A percentile compares a stretch with the other conserved stretches of the same genome.
These are phyloP conservation scores for Plasmodium vivax DNA, from an alignment of 169 alveolate genomes.

Conservation along the genomic window DNA sequence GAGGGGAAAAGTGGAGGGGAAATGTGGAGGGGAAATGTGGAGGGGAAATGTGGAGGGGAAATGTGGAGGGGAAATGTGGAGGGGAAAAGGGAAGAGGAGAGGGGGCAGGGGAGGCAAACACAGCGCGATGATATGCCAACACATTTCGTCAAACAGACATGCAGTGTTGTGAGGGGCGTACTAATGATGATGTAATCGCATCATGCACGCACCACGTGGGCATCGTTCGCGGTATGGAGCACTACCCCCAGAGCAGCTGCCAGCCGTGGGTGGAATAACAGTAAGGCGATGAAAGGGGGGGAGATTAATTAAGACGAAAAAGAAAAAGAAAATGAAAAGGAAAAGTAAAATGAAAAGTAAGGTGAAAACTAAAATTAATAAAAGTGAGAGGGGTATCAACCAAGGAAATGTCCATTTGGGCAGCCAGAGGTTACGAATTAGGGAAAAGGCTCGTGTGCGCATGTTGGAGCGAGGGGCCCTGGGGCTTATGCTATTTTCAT, in stretches of 20 bases:
- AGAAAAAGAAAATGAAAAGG: no score
- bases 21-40: neutral
- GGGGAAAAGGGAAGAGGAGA: neutral
- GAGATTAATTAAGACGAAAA: neutral
- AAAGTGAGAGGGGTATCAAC: neutral
- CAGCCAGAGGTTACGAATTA: slow-evolving; percentile 21
- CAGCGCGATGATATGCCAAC: neutral
- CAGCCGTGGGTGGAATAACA: neutral
- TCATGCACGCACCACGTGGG: neutral
- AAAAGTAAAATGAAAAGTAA: neutral
- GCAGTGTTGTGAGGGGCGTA: neutral
- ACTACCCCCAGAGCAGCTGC: neutral
- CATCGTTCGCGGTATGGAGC: neutral
- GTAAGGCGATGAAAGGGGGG: neutral
- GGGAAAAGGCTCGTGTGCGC: neutral
- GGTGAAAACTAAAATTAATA: slow-evolving; percentile 9
- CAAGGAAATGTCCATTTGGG: neutral
- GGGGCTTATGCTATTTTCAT: slow-evolving; percentile 61
- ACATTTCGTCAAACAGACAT: neutral
- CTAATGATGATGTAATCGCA: neutral
- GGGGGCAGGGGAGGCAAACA: neutral
- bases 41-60: neutral
- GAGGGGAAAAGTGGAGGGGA: neutral
- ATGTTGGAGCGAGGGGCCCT: neutral
- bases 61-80: neutral